Percentiles rank a stretch among this genome's conserved stretches.
These are phyloP conservation scores for Wickerhamomyces tratensis DNA, from an alignment of 805 yeast genomes.

Conservation along the genomic window DNA sequence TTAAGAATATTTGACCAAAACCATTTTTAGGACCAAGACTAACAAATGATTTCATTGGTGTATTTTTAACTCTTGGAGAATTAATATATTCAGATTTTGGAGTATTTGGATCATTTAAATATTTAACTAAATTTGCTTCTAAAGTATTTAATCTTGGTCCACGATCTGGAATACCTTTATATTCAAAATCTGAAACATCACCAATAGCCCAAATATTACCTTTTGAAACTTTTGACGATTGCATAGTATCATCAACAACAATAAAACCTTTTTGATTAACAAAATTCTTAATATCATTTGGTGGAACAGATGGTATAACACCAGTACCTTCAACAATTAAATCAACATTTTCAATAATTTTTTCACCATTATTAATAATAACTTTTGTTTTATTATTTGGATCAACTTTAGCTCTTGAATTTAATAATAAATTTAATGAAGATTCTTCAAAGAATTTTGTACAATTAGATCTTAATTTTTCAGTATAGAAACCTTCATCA, in stretches of 20 bases:
- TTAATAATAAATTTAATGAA: conserved; percentile 6
- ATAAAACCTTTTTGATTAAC: conserved; percentile 10
- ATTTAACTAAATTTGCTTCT: no score
- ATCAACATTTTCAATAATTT: conserved; percentile 10
- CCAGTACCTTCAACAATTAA: conserved; percentile 11
- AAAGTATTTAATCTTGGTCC: background rate
- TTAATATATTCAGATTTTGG: no score
- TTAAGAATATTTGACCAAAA: conserved; percentile 13
- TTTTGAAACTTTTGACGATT: conserved; percentile 6
- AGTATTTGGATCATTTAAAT: no score
- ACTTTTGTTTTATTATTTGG: conserved; percentile 2
- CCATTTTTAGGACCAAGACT: conserved; percentile 18
- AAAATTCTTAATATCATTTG: conserved; percentile 5
- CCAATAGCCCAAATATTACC: conserved; percentile 25
- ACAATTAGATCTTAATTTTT: conserved; percentile 3
- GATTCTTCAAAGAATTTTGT: conserved; percentile 4
- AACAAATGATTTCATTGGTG: conserved; percentile 2
- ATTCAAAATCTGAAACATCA: conserved; percentile 18
- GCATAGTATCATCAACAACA: conserved; percentile 14
- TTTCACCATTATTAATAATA: conserved; percentile 1
- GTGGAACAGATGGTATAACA: conserved; percentile 14
- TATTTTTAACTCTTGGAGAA: no score
- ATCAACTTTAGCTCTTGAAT: conserved; percentile 5
- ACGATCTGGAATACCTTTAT: conserved; percentile 11
- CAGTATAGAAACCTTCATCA: conserved; percentile 3